phyloP scores from a whole-genome alignment of 257 asterid species.

The Solanum megistacrolobum region DNA sequence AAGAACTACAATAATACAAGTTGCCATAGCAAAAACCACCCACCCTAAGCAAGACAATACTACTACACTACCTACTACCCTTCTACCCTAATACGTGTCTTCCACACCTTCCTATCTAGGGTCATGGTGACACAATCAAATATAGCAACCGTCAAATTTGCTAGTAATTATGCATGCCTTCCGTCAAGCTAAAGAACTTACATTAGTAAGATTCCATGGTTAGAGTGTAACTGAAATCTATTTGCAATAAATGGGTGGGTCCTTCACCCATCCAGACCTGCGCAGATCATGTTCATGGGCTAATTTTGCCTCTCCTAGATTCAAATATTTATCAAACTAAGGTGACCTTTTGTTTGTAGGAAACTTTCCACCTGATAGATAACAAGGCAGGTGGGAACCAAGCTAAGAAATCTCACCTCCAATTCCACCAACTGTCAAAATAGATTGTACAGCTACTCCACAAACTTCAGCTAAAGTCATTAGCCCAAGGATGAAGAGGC shows the following conservation, averaged over 20 bases:
- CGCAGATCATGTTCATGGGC: neutral
- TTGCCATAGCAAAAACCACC: neutral
- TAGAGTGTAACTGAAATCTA: neutral
- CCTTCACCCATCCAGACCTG: neutral
- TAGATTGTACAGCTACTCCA: conserved; percentile 92
- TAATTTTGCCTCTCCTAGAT: neutral
- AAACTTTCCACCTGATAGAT: neutral
- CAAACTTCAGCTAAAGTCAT: conserved; percentile 89
- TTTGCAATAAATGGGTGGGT: neutral
- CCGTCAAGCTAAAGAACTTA: neutral
- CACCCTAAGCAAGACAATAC: neutral
- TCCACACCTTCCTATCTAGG: neutral
- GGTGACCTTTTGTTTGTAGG: neutral
- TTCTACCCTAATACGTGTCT: neutral
- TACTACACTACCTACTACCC: neutral
- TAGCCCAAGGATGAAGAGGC: conserved; percentile 60
- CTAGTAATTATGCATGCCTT: neutral
- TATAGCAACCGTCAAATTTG: neutral
- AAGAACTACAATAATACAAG: neutral
- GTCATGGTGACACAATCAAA: neutral
- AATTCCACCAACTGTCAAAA: conserved; percentile 89
- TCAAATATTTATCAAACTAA: neutral
- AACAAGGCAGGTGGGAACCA: neutral
- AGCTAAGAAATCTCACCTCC: conserved; percentile 56
- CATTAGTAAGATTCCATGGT: neutral